phyloP scores from a whole-genome alignment of 2,329 filamentous ascomycete genomes.

The Berkeleyomyces rouxiae region DNA sequence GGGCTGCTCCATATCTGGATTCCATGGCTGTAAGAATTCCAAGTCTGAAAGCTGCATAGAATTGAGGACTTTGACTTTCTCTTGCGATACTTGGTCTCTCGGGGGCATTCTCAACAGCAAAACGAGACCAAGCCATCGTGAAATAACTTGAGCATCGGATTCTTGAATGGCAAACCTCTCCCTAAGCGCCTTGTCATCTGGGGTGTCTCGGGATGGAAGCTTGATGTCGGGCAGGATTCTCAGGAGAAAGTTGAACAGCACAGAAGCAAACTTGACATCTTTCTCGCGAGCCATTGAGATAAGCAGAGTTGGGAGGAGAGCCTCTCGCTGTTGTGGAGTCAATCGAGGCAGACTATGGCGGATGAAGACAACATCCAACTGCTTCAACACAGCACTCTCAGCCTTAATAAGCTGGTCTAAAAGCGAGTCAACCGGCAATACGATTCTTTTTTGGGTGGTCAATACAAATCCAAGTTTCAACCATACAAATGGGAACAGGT shows the following conservation, averaged over 20 bases:
- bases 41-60: slow-evolving; percentile 45
- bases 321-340: slow-evolving; percentile 43
- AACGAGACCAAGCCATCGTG: slow-evolving; percentile 60
- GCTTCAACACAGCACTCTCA: slow-evolving; percentile 57
- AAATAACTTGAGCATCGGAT: slow-evolving; percentile 57
- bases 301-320: slow-evolving; percentile 54
- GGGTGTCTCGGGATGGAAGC: slow-evolving; percentile 60
- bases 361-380: slow-evolving; percentile 79
- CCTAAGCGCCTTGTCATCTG: slow-evolving; percentile 57
- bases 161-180: slow-evolving; percentile 46
- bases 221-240: slow-evolving; percentile 54
- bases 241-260: slow-evolving; percentile 69
- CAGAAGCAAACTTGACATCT: slow-evolving; percentile 24
- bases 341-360: slow-evolving; percentile 54
- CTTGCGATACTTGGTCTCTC: neutral
- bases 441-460: slow-evolving; percentile 32
- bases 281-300: slow-evolving; percentile 44
- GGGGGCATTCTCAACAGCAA: slow-evolving; percentile 38
- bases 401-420: slow-evolving; percentile 77
- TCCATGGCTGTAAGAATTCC: slow-evolving; percentile 50
- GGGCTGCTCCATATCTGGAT: slow-evolving; percentile 20
- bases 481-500: neutral
- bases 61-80: slow-evolving; percentile 6
- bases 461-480: neutral
- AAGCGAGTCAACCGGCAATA: slow-evolving; percentile 69